Percentiles rank a stretch among this genome's conserved stretches.
These are phyloP conservation scores for Solanum etuberosum DNA, from an alignment of 257 asterid genomes.

Conservation along the genomic window DNA sequence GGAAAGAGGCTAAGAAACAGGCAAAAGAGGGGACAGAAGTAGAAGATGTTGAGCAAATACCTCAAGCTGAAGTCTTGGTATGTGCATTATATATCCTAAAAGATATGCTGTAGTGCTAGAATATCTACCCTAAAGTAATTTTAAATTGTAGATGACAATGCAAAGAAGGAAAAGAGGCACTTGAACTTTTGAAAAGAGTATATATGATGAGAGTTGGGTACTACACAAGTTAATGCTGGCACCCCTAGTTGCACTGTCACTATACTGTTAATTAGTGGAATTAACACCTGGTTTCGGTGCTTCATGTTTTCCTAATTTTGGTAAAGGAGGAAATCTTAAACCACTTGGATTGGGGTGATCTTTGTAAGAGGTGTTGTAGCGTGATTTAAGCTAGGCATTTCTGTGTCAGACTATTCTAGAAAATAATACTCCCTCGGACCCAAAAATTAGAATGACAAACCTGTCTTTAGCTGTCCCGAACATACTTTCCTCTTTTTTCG, in stretches of 20 bases:
- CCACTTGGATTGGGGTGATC: background rate
- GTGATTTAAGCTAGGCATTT: background rate
- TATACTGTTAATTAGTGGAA: background rate
- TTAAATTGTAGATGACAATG: background rate
- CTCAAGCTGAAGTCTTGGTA: slow-evolving; percentile 84
- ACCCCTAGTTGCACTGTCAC: background rate
- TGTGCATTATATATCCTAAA: background rate
- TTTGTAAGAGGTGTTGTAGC: background rate
- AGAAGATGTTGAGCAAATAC: slow-evolving; percentile 42
- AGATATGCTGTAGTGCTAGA: background rate
- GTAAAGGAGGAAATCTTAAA: background rate
- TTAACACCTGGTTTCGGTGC: background rate
- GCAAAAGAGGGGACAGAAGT: slow-evolving; percentile 27
- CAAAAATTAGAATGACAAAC: background rate
- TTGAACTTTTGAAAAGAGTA: background rate
- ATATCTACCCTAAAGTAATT: background rate
- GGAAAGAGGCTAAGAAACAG: slow-evolving; percentile 87
- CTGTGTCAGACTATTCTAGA: background rate
- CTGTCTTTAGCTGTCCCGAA: background rate
- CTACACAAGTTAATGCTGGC: background rate
- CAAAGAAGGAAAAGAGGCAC: background rate
- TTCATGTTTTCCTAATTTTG: background rate
- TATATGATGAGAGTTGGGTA: background rate
- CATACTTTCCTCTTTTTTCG: background rate
- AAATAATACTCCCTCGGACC: background rate